Percentiles rank a stretch among this genome's conserved stretches.
Conservation (phyloP, 352 stramenopile species). For the Globisporangium emineosum region DNA sequence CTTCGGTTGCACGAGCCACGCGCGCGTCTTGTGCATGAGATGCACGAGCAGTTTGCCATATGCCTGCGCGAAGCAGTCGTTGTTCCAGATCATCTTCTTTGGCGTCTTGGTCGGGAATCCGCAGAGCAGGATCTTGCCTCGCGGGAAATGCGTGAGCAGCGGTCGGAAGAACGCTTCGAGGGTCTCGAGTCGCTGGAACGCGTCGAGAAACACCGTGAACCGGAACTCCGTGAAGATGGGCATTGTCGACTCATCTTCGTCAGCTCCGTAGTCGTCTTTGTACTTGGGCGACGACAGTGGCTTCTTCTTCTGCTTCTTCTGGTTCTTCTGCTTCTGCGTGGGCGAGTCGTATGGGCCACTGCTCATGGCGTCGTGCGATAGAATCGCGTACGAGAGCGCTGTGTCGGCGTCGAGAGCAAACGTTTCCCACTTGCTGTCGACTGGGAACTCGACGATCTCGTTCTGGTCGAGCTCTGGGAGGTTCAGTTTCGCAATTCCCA, state of each 20-base stretch:
- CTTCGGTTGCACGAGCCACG: constrained; percentile 79
- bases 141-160: constrained; percentile 53
- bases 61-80: constrained; percentile 35
- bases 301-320: constrained; percentile 1
- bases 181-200: constrained; percentile 61
- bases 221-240: constrained; percentile 29
- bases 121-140: constrained; percentile 61
- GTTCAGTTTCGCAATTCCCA: not conserved
- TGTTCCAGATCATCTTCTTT: constrained; percentile 41
- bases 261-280: constrained; percentile 16
- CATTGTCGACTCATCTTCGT: constrained; percentile 7
- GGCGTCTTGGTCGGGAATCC: constrained; percentile 47
- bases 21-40: constrained; percentile 42
- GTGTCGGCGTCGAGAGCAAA: constrained; percentile 48
- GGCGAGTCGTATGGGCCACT: not conserved
- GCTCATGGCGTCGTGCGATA: constrained; percentile 29
- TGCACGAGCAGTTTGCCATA: constrained; percentile 54
- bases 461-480: constrained; percentile 12
- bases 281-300: not conserved
- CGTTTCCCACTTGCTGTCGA: constrained; percentile 35
- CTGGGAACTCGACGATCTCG: constrained; percentile 31
- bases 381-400: constrained; percentile 42
- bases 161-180: constrained; percentile 56
- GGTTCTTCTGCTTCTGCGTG: too few species aligned
- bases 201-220: constrained; percentile 66